phyloP scores from a whole-genome alignment of 305 asterid genomes.

The Fraxinus dipetala region DNA sequence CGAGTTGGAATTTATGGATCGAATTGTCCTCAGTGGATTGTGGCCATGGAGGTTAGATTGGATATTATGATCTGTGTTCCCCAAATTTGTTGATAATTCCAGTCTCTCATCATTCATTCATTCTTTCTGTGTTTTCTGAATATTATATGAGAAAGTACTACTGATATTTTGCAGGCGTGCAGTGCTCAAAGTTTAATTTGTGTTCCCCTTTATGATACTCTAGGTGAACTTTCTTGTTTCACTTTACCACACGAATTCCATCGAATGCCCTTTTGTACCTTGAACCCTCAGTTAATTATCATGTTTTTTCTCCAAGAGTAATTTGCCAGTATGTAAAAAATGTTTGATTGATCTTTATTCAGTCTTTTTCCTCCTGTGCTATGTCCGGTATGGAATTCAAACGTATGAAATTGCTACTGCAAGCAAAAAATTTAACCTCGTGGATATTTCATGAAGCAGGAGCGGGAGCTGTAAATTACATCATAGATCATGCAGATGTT shows the following conservation, averaged over 20 bases:
- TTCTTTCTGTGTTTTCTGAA: not conserved
- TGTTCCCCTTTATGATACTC: constrained; percentile 93
- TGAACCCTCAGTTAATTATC: not conserved
- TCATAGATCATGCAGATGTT: constrained; percentile 79
- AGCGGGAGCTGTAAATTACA: constrained; percentile 82
- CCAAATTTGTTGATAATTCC: not conserved
- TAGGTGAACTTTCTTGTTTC: constrained; percentile 49
- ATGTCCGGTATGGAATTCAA: not conserved
- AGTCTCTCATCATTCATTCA: not conserved
- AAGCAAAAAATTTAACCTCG: not conserved
- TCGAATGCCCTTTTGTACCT: not conserved
- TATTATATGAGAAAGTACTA: not conserved
- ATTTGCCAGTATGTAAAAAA: not conserved
- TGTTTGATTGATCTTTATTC: not conserved
- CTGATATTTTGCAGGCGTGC: constrained; percentile 64
- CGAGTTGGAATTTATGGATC: constrained; percentile 83
- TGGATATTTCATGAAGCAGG: constrained; percentile 44
- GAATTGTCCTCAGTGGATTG: constrained; percentile 98
- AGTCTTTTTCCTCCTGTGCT: not conserved
- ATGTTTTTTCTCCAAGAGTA: not conserved
- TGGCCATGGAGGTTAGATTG: constrained; percentile 83
- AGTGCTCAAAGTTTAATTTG: constrained; percentile 69
- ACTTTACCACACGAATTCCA: not conserved
- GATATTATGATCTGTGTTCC: constrained; percentile 1
- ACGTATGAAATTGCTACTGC: not conserved